phyloP scores from a whole-genome alignment of 1,284 basidiomycete genomes.

The Ustilago curta region DNA sequence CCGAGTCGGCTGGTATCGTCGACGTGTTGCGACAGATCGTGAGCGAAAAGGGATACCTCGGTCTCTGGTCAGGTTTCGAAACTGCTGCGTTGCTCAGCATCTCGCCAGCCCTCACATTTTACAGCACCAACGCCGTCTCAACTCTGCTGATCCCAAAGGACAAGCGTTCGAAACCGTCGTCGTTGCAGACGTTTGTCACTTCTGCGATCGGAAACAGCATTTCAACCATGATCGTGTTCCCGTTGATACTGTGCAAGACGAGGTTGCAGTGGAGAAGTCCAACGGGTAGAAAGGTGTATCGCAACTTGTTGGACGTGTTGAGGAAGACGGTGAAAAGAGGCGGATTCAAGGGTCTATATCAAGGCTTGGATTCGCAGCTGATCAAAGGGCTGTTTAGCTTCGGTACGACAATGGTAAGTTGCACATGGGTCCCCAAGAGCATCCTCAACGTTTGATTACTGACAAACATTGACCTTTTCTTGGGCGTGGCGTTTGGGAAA shows the following conservation, averaged over 20 bases:
- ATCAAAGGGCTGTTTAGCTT: constrained; percentile 60
- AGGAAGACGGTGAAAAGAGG: constrained; percentile 51
- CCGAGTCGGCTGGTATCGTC: constrained; percentile 56
- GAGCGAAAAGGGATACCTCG: constrained; percentile 67
- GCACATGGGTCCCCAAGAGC: not conserved
- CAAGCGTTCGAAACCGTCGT: constrained; percentile 48
- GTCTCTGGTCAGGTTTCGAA: constrained; percentile 70
- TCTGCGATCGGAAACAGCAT: constrained; percentile 71
- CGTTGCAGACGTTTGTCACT: constrained; percentile 70
- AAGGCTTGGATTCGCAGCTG: constrained; percentile 60
- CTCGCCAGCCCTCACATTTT: constrained; percentile 71
- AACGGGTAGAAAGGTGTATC: constrained; percentile 62
- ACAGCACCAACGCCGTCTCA: constrained; percentile 53
- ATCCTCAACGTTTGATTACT: not conserved
- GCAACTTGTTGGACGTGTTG: constrained; percentile 58
- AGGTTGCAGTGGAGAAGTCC: constrained; percentile 69
- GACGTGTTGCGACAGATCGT: constrained; percentile 67
- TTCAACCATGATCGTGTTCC: constrained; percentile 69
- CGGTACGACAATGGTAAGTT: constrained; percentile 61
- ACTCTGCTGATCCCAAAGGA: constrained; percentile 60
- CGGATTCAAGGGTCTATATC: constrained; percentile 57
- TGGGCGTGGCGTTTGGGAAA: not conserved
- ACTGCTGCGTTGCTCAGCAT: constrained; percentile 68
- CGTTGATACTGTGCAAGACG: constrained; percentile 71
- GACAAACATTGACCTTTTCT: not conserved